These are phyloP conservation scores for Mentha longifolia DNA, from an alignment of 257 asterid species.

Conservation along the genomic window DNA sequence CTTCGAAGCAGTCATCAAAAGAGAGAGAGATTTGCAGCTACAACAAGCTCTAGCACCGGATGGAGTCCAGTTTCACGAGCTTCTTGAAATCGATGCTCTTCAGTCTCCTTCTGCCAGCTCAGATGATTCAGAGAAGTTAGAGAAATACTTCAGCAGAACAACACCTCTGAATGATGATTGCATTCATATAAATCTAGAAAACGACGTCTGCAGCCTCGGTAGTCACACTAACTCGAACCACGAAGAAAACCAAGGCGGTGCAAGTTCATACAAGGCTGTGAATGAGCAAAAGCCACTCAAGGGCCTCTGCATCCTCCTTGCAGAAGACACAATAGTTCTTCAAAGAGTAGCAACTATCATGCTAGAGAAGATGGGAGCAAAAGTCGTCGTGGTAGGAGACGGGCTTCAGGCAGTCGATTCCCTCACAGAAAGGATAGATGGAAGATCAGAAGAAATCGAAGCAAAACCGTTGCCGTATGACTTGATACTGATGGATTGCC, in stretches of 20 bases:
- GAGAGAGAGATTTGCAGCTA: slow-evolving; percentile 41
- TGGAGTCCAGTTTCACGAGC: slow-evolving; percentile 47
- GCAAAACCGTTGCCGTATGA: slow-evolving; percentile 50
- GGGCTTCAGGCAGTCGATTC: slow-evolving; percentile 83
- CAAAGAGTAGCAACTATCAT: slow-evolving; percentile 94
- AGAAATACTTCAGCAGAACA: slow-evolving; percentile 35
- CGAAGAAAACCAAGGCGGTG: slow-evolving; percentile 33
- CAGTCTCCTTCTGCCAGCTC: slow-evolving; percentile 58
- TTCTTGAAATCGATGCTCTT: slow-evolving; percentile 60
- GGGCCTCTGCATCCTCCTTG: slow-evolving; percentile 76
- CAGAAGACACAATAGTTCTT: slow-evolving; percentile 86
- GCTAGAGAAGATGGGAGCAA: slow-evolving; percentile 90
- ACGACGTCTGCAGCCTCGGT: slow-evolving; percentile 29
- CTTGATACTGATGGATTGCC: slow-evolving; percentile 95
- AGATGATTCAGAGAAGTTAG: slow-evolving; percentile 66
- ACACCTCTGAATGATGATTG: slow-evolving; percentile 36
- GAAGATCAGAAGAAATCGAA: slow-evolving; percentile 17
- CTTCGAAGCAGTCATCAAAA: slow-evolving; percentile 54
- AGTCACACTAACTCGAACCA: slow-evolving; percentile 24
- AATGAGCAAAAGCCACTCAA: slow-evolving; percentile 54
- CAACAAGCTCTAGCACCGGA: slow-evolving; percentile 37
- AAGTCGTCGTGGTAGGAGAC: slow-evolving; percentile 82
- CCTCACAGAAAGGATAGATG: slow-evolving; percentile 43
- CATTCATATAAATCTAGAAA: slow-evolving; percentile 36
- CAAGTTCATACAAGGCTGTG: slow-evolving; percentile 31